Conservation (phyloP, 768 basidiomycete species). For the Heimioporus sp. region DNA sequence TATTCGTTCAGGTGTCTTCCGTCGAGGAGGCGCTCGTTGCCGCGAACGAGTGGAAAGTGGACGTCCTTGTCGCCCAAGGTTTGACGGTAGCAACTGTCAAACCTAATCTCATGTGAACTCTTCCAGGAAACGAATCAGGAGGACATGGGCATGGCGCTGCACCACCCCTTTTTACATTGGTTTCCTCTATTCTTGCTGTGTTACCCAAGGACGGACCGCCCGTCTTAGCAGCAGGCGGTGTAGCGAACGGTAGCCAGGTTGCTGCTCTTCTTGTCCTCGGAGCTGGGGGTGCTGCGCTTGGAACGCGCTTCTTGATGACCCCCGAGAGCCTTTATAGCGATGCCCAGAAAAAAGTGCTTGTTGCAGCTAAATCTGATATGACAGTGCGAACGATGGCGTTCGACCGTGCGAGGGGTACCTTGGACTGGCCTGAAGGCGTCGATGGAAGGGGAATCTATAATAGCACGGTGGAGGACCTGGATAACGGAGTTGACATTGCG, state of each 20-base stretch:
- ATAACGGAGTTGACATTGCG: slow-evolving; percentile 44
- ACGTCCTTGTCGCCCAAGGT: slow-evolving; percentile 82
- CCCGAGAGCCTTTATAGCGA: slow-evolving; percentile 60
- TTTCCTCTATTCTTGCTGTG: slow-evolving; percentile 51
- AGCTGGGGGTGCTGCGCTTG: slow-evolving; percentile 64
- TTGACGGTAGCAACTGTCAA: neutral
- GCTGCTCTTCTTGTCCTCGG: slow-evolving; percentile 66
- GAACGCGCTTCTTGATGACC: slow-evolving; percentile 74
- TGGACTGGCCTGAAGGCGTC: slow-evolving; percentile 59
- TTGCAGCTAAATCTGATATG: slow-evolving; percentile 41
- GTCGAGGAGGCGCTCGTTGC: slow-evolving; percentile 59
- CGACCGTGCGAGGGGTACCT: slow-evolving; percentile 52
- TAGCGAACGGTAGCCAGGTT: slow-evolving; percentile 62
- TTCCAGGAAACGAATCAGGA: slow-evolving; percentile 71
- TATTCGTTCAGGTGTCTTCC: slow-evolving; percentile 67
- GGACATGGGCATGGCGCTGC: slow-evolving; percentile 66
- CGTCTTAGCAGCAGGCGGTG: slow-evolving; percentile 73
- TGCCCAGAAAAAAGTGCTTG: slow-evolving; percentile 51
- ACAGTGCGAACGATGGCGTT: slow-evolving; percentile 64
- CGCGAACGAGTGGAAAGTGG: slow-evolving; percentile 63
- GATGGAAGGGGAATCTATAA: slow-evolving; percentile 52
- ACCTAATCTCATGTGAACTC: slow-evolving; percentile 2
- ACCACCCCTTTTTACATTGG: slow-evolving; percentile 57
- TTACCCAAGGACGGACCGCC: slow-evolving; percentile 44
- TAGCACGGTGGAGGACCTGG: slow-evolving; percentile 57